Evolutionary conservation across 2,329 filamentous ascomycete genomes (phyloP).

Genomic region (Lasiodiplodia sp.): DNA sequence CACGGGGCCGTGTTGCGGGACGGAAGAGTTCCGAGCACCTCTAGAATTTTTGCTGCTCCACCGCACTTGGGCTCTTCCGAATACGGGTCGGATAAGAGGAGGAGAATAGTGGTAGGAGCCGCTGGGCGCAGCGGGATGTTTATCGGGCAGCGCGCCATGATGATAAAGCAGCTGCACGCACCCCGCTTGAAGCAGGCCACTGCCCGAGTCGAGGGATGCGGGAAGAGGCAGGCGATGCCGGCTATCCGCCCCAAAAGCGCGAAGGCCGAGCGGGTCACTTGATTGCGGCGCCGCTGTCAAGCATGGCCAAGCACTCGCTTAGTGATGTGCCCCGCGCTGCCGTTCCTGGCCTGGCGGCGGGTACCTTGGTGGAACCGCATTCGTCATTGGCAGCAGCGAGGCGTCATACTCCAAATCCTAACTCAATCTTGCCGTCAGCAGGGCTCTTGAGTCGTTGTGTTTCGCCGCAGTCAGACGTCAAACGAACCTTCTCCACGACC

Average conservation of each 20-base stretch:
- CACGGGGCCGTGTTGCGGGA: slow-evolving; percentile 4
- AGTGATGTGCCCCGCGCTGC: not conserved
- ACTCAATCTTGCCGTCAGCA: slow-evolving; percentile 17
- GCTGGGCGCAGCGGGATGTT: slow-evolving; percentile 1
- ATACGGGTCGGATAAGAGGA: not conserved
- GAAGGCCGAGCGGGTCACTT: slow-evolving; percentile 12
- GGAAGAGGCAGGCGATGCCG: slow-evolving; percentile 19
- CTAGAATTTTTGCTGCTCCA: slow-evolving; percentile 3
- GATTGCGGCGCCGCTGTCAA: slow-evolving; percentile 12
- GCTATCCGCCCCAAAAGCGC: slow-evolving; percentile 23
- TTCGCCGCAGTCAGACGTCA: not conserved
- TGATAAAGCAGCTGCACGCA: slow-evolving; percentile 21
- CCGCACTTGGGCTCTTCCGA: not conserved
- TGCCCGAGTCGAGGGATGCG: not conserved
- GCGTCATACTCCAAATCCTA: slow-evolving; percentile 4
- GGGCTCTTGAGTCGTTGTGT: not conserved
- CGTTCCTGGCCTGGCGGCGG: not conserved
- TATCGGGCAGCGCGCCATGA: slow-evolving; percentile 11
- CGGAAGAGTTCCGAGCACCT: slow-evolving; percentile 6
- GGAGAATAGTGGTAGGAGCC: not conserved
- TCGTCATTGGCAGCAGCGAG: slow-evolving; percentile 5
- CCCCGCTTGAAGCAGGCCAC: slow-evolving; percentile 1
- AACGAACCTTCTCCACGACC: no score
- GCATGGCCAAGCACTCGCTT: slow-evolving; percentile 22
- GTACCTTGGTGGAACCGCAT: slow-evolving; percentile 3